These are phyloP conservation scores for Centaurea solstitialis DNA, from an alignment of 129 eudicot species.

Conservation along the genomic window DNA sequence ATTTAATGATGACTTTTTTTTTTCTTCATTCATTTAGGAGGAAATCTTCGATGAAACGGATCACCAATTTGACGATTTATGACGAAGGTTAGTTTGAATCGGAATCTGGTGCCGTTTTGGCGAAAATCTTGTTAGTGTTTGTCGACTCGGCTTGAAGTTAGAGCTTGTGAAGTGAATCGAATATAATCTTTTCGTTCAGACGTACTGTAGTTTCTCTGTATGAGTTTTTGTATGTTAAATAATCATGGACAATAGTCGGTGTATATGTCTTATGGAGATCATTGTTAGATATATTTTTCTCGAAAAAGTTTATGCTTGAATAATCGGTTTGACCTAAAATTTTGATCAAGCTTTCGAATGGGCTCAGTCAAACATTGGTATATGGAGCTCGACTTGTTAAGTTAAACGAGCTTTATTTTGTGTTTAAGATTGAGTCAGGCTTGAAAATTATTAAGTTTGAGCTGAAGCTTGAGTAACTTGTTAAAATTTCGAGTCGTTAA, in stretches of 20 bases:
- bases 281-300: background rate
- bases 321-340: background rate
- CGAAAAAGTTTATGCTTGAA: background rate
- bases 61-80: slow-evolving; percentile 69
- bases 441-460: too few relatives aligned
- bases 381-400: background rate
- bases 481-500: too few relatives aligned
- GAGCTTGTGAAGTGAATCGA: background rate
- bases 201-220: background rate
- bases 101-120: slow-evolving; percentile 16
- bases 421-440: too few relatives aligned
- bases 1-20: slow-evolving; percentile 8
- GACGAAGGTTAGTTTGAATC: slow-evolving; percentile 30
- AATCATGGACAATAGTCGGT: background rate
- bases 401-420: too few relatives aligned
- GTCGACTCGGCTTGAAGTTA: background rate
- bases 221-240: background rate
- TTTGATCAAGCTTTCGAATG: background rate
- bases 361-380: background rate
- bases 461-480: too few relatives aligned
- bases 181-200: background rate
- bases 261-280: slow-evolving; percentile 2
- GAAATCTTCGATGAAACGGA: slow-evolving; percentile 95
- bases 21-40: slow-evolving; percentile 48
- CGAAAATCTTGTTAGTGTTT: slow-evolving; percentile 14